Base-by-base conservation (phyloP, 768 basidiomycete genomes). In the Auricularia heimuer region DNA sequence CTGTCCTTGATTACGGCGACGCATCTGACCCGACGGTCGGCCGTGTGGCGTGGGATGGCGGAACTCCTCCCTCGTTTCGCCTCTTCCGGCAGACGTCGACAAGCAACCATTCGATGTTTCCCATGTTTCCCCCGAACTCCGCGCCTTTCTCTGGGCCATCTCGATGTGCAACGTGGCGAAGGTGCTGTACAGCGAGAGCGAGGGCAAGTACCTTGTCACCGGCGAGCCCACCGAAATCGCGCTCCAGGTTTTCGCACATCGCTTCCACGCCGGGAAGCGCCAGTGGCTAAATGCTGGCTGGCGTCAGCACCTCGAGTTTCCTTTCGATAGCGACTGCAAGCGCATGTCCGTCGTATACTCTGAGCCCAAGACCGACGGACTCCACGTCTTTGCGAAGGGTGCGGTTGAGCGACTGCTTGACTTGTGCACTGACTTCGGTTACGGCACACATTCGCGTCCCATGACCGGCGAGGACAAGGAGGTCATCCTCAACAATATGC, bases 171-270 rank as follows among this genome's bases (percentile, higher is more conserved):
- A 65, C 54, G 62, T 65, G 35, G 64, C 64, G 16, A 61, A n/a
- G 7, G 42, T 65, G 35, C 58, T 29, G 14, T 60, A 62, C 45
- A 65, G 62, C 82, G 71, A 68, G 78, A 73, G 66, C 76, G 69
- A 60, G 75, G 74, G 65, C 77, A 74, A 7, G 24, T 60, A 35
- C 29, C 56, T 33, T 70, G 80, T 81, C 10, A 80, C 78, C 54
- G 83, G 83, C 29, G 83, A 83, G 67, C 82, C 83, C 2, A 83
- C 83, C 1, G 82, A 84, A 68, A 78, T 83, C 60, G 82, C 82
- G 3, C 77, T 84, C 3, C 82, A 83, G 68, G 81, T 83, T 24
- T 82, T 83, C 64, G 81, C 82, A 1, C 77, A 78, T 62, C 81
- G 80, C 65, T 75, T 83, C 56, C 77, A 77, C 1, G 75, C 79